phyloP scores from a whole-genome alignment of 352 stramenopile species.

The Peronospora destructor region DNA sequence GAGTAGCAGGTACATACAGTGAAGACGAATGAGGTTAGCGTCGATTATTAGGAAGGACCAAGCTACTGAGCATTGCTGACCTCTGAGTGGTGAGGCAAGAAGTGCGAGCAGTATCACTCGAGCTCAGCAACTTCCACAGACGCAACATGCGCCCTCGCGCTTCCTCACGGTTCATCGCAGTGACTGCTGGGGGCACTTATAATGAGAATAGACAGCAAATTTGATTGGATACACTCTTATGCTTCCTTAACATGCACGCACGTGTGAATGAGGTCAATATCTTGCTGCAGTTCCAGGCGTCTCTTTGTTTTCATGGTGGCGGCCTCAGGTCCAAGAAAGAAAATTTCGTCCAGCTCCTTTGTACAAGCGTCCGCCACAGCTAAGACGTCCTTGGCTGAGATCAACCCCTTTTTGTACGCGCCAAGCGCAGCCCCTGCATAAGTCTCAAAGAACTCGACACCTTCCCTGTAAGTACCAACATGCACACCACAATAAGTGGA shows the following conservation, averaged over 20 bases:
- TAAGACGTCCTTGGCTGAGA: constrained; percentile 44
- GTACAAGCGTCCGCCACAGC: constrained; percentile 33
- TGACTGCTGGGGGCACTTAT: constrained; percentile 2
- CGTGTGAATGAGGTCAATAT: constrained; percentile 30
- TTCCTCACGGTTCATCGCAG: constrained; percentile 33
- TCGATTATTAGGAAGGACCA: neutral
- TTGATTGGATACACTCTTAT: constrained; percentile 19
- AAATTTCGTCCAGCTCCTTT: constrained; percentile 42
- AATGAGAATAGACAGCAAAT: constrained; percentile 1
- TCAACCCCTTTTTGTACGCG: constrained; percentile 52
- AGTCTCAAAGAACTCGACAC: constrained; percentile 67
- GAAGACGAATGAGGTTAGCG: constrained; percentile 1
- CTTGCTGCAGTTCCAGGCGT: constrained; percentile 34
- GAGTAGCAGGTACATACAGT: constrained; percentile 1
- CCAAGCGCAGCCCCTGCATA: constrained; percentile 56
- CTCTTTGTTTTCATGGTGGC: constrained; percentile 34
- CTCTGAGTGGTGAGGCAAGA: constrained; percentile 50
- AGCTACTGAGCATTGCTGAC: constrained; percentile 16
- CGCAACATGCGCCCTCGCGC: constrained; percentile 48
- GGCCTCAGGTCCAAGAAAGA: constrained; percentile 40
- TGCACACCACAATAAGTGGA: neutral
- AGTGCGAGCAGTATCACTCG: constrained; percentile 10
- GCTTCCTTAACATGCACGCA: constrained; percentile 11
- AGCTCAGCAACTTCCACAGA: constrained; percentile 37
- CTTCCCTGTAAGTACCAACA: constrained; percentile 36